phyloP scores from a whole-genome alignment of 2,329 filamentous ascomycete genomes.

The Xylariaceae sp. region DNA sequence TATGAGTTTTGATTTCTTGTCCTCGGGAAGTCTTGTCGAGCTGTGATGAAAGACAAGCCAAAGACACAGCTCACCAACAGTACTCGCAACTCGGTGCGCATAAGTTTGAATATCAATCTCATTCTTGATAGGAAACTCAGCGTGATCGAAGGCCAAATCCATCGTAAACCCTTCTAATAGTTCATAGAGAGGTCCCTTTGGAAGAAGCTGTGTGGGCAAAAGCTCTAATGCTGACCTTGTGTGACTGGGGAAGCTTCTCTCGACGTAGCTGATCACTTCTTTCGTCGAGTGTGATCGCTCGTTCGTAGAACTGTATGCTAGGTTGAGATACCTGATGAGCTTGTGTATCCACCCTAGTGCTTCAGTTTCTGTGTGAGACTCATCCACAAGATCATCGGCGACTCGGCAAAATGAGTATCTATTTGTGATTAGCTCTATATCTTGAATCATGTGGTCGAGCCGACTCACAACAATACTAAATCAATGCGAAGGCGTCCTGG shows the following conservation, averaged over 20 bases:
- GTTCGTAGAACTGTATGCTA: constrained; percentile 50
- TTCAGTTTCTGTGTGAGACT: constrained; percentile 58
- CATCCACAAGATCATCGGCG: constrained; percentile 75
- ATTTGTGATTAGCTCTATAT: constrained; percentile 16
- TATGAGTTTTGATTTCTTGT: constrained; percentile 52
- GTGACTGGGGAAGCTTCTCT: constrained; percentile 56
- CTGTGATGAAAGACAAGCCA: constrained; percentile 69
- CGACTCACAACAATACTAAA: constrained; percentile 63
- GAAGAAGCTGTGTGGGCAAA: constrained; percentile 63
- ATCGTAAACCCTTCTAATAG: constrained; percentile 72
- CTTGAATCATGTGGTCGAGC: not conserved
- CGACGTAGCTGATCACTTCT: constrained; percentile 45
- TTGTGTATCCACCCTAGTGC: constrained; percentile 64
- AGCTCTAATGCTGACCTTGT: constrained; percentile 62
- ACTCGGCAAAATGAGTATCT: constrained; percentile 76
- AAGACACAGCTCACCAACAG: constrained; percentile 72
- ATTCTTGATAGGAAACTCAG: constrained; percentile 60
- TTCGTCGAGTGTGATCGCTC: constrained; percentile 34
- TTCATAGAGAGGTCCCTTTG: constrained; percentile 64
- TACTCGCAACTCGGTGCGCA: constrained; percentile 71
- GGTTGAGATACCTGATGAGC: constrained; percentile 61
- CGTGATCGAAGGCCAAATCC: constrained; percentile 61
- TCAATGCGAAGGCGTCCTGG: constrained; percentile 71
- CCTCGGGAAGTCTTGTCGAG: constrained; percentile 36
- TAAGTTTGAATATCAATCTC: constrained; percentile 67